A percentile compares a stretch with the other conserved stretches of the same genome.
phyloP scores from a whole-genome alignment of 1,284 basidiomycete genomes.

The Coniferiporia weirii region DNA sequence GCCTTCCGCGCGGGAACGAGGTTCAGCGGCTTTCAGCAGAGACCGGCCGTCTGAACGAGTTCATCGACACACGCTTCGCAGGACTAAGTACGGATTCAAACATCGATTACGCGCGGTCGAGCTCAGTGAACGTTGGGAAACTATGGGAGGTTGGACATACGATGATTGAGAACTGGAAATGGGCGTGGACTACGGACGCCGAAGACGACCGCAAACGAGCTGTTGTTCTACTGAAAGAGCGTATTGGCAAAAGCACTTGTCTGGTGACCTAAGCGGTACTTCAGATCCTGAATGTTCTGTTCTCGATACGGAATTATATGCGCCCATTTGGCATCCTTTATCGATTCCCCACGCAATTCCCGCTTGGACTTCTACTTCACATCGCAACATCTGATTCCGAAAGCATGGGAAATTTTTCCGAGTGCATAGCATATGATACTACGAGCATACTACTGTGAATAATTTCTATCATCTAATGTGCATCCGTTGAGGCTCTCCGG shows the following conservation, averaged over 20 bases:
- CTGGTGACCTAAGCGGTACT: too few species aligned
- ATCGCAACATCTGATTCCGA: too few species aligned
- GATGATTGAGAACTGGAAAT: constrained; percentile 30
- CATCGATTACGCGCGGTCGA: not conserved
- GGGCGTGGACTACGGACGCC: constrained; percentile 20
- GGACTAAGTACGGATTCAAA: not conserved
- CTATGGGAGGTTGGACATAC: constrained; percentile 26
- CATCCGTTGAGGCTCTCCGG: too few species aligned
- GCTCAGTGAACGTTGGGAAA: constrained; percentile 5
- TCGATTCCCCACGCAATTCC: too few species aligned
- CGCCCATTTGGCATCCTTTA: too few species aligned
- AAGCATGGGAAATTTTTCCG: too few species aligned
- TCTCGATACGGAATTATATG: too few species aligned
- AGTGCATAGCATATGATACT: too few species aligned
- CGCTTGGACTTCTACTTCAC: too few species aligned
- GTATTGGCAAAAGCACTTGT: not conserved
- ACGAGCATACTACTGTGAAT: too few species aligned
- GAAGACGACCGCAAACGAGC: constrained; percentile 8
- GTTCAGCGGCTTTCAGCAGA: constrained; percentile 27
- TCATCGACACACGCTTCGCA: constrained; percentile 22
- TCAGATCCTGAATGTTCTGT: too few species aligned
- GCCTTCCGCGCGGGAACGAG: constrained; percentile 30
- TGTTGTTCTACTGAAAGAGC: not conserved
- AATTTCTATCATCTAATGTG: too few species aligned
- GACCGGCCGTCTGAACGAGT: constrained; percentile 26